Conservation (phyloP, 2,329 filamentous ascomycete genomes). For the Beauveria medogensis region DNA sequence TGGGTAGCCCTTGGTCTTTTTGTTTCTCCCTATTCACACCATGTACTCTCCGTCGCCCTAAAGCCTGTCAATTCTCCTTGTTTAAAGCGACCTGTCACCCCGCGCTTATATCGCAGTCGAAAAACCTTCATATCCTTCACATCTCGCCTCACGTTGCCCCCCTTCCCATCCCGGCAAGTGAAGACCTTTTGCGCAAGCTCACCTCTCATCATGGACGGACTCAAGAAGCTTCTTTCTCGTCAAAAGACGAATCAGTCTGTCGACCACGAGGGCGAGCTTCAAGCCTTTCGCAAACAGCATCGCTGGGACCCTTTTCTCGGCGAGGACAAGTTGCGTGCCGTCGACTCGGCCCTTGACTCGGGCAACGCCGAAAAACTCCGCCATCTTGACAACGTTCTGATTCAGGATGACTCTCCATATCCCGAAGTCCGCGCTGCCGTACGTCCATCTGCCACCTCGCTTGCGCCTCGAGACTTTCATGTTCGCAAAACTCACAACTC, state of each 20-base stretch:
- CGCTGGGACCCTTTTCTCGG: conserved; percentile 51
- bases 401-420: conserved; percentile 50
- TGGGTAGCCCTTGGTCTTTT: neutral
- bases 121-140: neutral
- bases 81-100: neutral
- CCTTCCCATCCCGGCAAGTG: neutral
- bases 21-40: neutral
- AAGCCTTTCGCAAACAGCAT: conserved; percentile 41
- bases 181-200: neutral
- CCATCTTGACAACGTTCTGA: conserved; percentile 35
- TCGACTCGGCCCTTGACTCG: conserved; percentile 38
- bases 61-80: neutral
- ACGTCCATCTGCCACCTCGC: neutral
- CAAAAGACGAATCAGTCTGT: conserved; percentile 9
- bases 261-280: conserved; percentile 22
- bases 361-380: conserved; percentile 37
- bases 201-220: neutral
- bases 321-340: conserved; percentile 41
- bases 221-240: conserved; percentile 10
- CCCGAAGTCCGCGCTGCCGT: conserved; percentile 33
- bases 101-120: neutral
- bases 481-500: neutral
- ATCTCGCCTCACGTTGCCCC: neutral
- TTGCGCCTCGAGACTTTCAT: no score
- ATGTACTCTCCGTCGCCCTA: no score